These are phyloP conservation scores for Pestalotiopsis sp. DNA, from an alignment of 2,329 filamentous ascomycete species.

Conservation along the genomic window DNA sequence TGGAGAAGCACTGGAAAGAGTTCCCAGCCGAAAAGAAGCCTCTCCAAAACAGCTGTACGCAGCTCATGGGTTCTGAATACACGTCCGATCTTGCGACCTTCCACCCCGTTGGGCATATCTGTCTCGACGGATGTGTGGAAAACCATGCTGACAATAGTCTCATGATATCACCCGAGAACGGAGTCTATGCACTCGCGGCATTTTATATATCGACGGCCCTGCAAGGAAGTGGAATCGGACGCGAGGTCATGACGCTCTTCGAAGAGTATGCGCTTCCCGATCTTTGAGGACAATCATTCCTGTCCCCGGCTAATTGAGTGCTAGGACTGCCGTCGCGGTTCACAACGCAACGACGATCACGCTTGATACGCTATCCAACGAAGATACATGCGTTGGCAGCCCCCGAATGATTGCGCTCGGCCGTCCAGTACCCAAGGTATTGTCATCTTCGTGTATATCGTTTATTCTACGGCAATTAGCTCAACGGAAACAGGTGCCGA, in stretches of 20 bases:
- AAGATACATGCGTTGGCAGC: slow-evolving; percentile 18
- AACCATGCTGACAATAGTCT: slow-evolving; percentile 15
- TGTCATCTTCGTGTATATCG: not conserved
- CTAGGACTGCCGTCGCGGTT: slow-evolving; percentile 23
- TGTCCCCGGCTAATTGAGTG: not conserved
- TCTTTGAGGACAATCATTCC: not conserved
- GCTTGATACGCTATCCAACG: slow-evolving; percentile 23
- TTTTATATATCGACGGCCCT: slow-evolving; percentile 27
- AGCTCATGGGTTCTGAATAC: not conserved
- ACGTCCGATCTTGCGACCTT: slow-evolving; percentile 22
- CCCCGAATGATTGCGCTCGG: slow-evolving; percentile 21
- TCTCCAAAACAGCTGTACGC: not conserved
- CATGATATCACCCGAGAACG: slow-evolving; percentile 17
- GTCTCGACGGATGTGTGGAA: slow-evolving; percentile 24
- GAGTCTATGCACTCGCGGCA: slow-evolving; percentile 23
- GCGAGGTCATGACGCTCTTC: slow-evolving; percentile 17
- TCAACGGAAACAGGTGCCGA: slow-evolving; percentile 19
- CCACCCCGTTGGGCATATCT: slow-evolving; percentile 33
- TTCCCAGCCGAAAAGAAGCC: not conserved
- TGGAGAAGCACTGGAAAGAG: not conserved
- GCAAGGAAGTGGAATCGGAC: slow-evolving; percentile 24
- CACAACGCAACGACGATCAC: slow-evolving; percentile 25
- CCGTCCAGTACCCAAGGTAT: not conserved
- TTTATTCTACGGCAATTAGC: too few relatives aligned
- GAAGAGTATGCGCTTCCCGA: slow-evolving; percentile 19